Base-by-base conservation (phyloP, 2,329 filamentous ascomycete species). In the Biscogniauxia marginata region DNA sequence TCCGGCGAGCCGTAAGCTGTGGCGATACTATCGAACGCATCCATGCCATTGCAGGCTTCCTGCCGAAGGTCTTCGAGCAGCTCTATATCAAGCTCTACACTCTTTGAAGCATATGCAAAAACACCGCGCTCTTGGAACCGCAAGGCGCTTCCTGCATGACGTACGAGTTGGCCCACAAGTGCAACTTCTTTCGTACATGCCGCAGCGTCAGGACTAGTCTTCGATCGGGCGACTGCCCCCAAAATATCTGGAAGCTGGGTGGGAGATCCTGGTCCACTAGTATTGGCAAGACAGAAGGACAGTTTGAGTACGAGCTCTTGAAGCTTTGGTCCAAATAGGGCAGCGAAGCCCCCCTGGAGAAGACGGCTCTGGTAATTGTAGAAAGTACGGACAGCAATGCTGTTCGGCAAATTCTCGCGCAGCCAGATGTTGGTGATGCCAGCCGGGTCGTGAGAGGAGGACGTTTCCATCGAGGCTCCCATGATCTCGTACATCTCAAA, bases 21-120 rank as follows among this genome's bases (percentile, higher is more conserved):
- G 39, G 61, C 56, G 23, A 83, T 70, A 20, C 71, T 74, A 46
- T 77, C 78, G 22, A 81, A 81, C 0, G 80, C 80, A 57, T 84
- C 80, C 79, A 84, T 84, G 7, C 81, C 81, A 20, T 72, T 71
- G 51, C 79, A 82, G 0, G 77, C 78, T 59, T 83, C 80, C 49
- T 79, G 76, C 6, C 81, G 75, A 1, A 83, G 76, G 53, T 80
- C 77, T 57, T 84, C 80, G 3, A 84, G 73, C 1, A 84, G 75
- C 52, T 77, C 75, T 51, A 83, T 80, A 47, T 84, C 79, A 3
- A 81, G 72, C 57, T 79, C 71, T 0, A 82, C 78, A 2, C 76
- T 78, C 53, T 73, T 75, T 16, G 74, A 71, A 0, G 79, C 79
- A 55, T 83, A 83, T 49, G 73, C 69, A 47, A 82, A 77, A 50